Evolutionary conservation across 768 basidiomycete species (phyloP), one percentile per base, ranked within the genome.

Genomic region (Trametes meyenii): DNA sequence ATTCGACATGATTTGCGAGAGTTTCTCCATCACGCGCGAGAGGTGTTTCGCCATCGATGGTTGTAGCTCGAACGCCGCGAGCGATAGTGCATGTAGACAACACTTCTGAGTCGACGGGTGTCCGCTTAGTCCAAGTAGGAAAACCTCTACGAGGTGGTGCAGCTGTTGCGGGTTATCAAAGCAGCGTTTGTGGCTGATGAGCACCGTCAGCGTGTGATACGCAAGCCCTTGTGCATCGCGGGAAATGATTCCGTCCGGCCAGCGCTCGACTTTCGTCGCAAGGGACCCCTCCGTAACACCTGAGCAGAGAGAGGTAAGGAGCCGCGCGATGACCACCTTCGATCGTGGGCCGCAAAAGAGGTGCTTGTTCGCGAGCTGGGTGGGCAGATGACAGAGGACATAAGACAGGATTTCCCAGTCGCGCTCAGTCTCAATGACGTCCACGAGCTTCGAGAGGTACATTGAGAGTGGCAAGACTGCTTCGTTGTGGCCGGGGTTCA

Each of bases 361-460:
- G 69, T 98, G 94, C 73, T 98, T 98, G 81, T 98, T 98, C 59
- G 91, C 80, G 11, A 98, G 81, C 71, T 98, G 95, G 10, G 86
- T 81, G 1, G 97, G 96, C 0, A 99, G 81, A 75, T 96, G 91
- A 69, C 91, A 94, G 5, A 99, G 80, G 5, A 95, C 79, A 69
- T 97, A 98, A 2, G 94, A 94, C 12, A 97, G 80, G 42, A 98
- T 79, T 60, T 98, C 97, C 96, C 96, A 98, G 63, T 88, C 92
- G 48, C 79, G 83, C 68, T 95, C 94, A 43, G 79, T 79, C 59
- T 88, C 83, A 42, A 98, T 74, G 62, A 97, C 81, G 2, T 76
- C 77, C 53, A 86, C 76, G 48, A 98, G 67, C 14, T 80, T 80
- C 11, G 69, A 67, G 5, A 98, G 79, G 70, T 96, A 95, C 48